These are phyloP conservation scores for Globisporangium recalcitrans DNA, from an alignment of 352 stramenopile genomes.

Conservation along the genomic window DNA sequence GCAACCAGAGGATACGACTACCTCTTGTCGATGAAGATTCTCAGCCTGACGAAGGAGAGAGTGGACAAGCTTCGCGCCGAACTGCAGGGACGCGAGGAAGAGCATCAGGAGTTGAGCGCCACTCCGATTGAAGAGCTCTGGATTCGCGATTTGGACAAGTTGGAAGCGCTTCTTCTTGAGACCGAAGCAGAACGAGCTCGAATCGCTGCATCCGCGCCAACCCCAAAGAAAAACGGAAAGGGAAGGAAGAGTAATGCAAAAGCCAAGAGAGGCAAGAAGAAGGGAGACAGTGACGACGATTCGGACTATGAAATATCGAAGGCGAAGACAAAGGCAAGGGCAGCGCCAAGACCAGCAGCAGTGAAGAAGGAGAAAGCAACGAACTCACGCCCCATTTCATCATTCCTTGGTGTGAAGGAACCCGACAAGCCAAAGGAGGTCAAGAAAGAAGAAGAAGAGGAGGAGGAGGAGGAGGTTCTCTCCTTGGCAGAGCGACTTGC, in stretches of 20 bases:
- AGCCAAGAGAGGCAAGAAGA: conserved; percentile 41
- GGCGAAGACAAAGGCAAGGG: conserved; percentile 39
- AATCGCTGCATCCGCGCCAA: conserved; percentile 52
- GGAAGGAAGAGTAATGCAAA: conserved; percentile 41
- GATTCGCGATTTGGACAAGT: conserved; percentile 89
- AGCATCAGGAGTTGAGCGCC: conserved; percentile 76
- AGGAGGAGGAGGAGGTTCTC: conserved; percentile 62
- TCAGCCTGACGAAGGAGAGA: conserved; percentile 91
- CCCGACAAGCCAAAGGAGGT: conserved; percentile 16
- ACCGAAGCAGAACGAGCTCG: conserved; percentile 53
- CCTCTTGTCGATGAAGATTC: conserved; percentile 93
- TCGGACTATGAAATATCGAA: conserved; percentile 57
- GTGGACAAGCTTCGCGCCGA: conserved; percentile 90
- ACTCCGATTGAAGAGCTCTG: conserved; percentile 90
- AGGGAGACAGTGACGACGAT: conserved; percentile 40
- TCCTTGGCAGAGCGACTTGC: conserved; percentile 70
- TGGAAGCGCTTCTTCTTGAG: conserved; percentile 69
- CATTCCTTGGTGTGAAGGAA: conserved; percentile 48
- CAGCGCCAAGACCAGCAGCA: conserved; percentile 21
- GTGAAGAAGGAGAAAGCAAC: conserved; percentile 27
- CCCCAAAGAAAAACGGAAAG: conserved; percentile 45
- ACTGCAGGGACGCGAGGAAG: conserved; percentile 76
- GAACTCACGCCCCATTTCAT: conserved; percentile 27
- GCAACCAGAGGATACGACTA: conserved; percentile 90
- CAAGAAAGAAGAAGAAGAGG: conserved; percentile 34